Evolutionary conservation across 2,329 filamentous ascomycete genomes (phyloP).

Genomic region (Aureobasidium sp.): DNA sequence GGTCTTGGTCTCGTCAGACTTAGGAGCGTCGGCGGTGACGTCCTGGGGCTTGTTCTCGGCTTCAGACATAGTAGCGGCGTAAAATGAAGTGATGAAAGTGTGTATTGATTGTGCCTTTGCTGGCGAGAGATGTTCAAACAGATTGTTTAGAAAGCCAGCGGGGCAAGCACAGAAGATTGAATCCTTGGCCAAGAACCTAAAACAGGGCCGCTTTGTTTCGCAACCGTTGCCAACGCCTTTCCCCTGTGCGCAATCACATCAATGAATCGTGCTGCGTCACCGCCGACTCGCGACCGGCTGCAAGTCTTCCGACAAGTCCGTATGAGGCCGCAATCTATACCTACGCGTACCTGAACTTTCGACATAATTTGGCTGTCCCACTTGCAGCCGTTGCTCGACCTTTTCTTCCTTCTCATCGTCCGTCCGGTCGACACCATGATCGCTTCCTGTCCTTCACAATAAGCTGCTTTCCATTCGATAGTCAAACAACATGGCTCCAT

Average conservation of each 20-base stretch:
- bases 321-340: neutral
- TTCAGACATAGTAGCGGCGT: conserved; percentile 9
- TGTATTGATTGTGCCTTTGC: neutral
- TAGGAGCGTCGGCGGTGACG: conserved; percentile 7
- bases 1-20: conserved; percentile 12
- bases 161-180: conserved; percentile 2
- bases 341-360: neutral
- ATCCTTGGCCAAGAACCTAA: neutral
- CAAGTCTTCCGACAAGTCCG: neutral
- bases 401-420: too few relatives aligned
- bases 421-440: neutral
- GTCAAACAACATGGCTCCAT: conserved; percentile 30
- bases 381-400: neutral
- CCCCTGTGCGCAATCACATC: neutral
- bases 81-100: neutral
- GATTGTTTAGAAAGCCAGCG: conserved; percentile 4
- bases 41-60: conserved; percentile 16
- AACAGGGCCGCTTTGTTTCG: neutral
- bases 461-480: neutral
- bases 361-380: neutral
- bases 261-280: neutral
- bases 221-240: conserved; percentile 1
- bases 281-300: neutral
- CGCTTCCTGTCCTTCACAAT: neutral
- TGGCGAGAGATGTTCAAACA: neutral